These are phyloP conservation scores for Venturia carpophila DNA, from an alignment of 2,329 filamentous ascomycete species.

Conservation along the genomic window DNA sequence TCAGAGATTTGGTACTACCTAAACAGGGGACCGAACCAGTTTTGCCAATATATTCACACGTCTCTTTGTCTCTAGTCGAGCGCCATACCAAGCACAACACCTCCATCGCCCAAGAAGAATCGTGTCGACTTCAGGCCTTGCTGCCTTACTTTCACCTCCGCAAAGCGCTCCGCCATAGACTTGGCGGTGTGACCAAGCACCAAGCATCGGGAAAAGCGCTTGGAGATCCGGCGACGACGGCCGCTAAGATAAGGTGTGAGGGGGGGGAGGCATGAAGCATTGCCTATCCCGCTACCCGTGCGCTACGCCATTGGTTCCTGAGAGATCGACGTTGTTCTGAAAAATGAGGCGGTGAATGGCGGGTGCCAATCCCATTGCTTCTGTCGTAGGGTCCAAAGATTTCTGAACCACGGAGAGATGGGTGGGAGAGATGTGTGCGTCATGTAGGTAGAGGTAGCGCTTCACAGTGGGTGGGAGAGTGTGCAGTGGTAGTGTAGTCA, in stretches of 20 bases:
- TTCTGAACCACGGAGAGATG: neutral
- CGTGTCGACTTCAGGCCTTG: neutral
- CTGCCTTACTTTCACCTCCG: neutral
- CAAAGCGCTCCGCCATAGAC: neutral
- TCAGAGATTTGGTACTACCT: no score
- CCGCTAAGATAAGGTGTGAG: neutral
- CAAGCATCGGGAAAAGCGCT: neutral
- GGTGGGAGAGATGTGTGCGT: neutral
- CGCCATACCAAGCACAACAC: no score
- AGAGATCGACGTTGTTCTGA: neutral
- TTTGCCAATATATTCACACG: no score
- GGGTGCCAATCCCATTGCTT: neutral
- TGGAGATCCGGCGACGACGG: neutral
- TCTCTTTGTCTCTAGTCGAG: no score
- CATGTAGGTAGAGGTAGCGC: neutral
- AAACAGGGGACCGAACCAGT: no score
- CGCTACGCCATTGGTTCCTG: neutral
- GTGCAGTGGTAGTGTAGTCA: neutral
- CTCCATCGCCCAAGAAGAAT: neutral
- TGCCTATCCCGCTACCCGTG: neutral
- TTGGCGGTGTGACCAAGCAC: slow-evolving; percentile 5
- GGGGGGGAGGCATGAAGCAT: neutral
- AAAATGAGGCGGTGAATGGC: slow-evolving; percentile 3
- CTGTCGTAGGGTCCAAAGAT: neutral
- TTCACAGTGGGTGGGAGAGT: neutral